These are phyloP conservation scores for Atkinsonella texensis DNA, from an alignment of 2,329 filamentous ascomycete genomes.

Conservation along the genomic window DNA sequence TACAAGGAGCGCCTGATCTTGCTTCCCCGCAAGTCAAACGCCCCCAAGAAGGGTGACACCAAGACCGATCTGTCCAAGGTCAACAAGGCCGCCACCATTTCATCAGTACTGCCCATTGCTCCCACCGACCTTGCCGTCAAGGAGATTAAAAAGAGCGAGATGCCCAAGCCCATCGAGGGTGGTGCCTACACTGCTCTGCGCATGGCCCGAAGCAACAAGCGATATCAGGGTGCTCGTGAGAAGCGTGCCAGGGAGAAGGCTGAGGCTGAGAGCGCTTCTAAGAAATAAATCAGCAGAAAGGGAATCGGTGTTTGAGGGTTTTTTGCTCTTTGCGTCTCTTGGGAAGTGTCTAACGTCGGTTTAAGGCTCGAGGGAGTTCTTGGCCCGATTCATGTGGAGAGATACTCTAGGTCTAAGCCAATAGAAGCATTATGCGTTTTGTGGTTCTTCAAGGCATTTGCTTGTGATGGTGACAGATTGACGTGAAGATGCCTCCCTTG, in stretches of 20 bases:
- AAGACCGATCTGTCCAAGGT: slow-evolving; percentile 67
- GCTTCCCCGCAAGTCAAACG: slow-evolving; percentile 90
- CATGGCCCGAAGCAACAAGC: slow-evolving; percentile 70
- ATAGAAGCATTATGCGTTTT: neutral
- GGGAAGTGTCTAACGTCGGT: slow-evolving; percentile 25
- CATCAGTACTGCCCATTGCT: slow-evolving; percentile 58
- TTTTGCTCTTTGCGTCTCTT: slow-evolving; percentile 29
- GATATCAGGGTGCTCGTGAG: slow-evolving; percentile 72
- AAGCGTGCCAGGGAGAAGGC: slow-evolving; percentile 87
- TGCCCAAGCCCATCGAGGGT: slow-evolving; percentile 65
- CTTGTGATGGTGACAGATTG: neutral
- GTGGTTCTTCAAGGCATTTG: neutral
- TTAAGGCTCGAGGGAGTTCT: slow-evolving; percentile 24
- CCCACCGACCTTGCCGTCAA: slow-evolving; percentile 52
- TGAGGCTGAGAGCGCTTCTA: slow-evolving; percentile 63
- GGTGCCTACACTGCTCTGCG: slow-evolving; percentile 81
- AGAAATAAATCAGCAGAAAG: slow-evolving; percentile 58
- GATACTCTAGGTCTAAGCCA: slow-evolving; percentile 29
- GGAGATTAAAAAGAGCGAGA: slow-evolving; percentile 71
- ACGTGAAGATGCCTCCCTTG: too few species aligned
- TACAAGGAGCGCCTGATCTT: slow-evolving; percentile 95
- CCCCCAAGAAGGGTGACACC: slow-evolving; percentile 87
- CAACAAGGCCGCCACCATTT: slow-evolving; percentile 37
- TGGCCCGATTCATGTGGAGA: slow-evolving; percentile 21
- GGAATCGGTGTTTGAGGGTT: slow-evolving; percentile 30